These are phyloP conservation scores for Aspergillus sp. DNA, from an alignment of 2,329 filamentous ascomycete genomes.

Conservation along the genomic window DNA sequence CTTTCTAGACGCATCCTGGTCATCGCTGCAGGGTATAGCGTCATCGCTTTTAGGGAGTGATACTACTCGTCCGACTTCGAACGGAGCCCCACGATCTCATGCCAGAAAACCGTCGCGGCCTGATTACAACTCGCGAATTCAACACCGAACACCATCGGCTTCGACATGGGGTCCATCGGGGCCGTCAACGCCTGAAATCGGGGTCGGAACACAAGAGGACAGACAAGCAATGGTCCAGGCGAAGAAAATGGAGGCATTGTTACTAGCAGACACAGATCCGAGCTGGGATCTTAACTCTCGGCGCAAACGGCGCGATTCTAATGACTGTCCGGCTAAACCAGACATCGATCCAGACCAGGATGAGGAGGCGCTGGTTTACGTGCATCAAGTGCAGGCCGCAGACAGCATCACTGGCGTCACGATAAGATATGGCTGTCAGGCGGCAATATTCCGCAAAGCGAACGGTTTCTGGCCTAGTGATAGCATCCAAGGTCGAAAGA, in stretches of 20 bases:
- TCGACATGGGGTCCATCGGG: constrained; percentile 45
- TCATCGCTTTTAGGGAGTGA: constrained; percentile 49
- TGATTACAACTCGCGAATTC: constrained; percentile 28
- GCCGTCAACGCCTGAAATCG: constrained; percentile 30
- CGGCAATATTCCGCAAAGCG: constrained; percentile 77
- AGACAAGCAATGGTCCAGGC: constrained; percentile 47
- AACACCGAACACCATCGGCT: constrained; percentile 23
- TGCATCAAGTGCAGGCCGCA: constrained; percentile 77
- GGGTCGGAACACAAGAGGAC: constrained; percentile 44
- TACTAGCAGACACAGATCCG: constrained; percentile 44
- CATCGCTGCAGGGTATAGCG: constrained; percentile 50
- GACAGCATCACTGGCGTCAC: constrained; percentile 92
- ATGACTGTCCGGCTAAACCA: constrained; percentile 32
- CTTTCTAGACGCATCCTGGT: constrained; percentile 49
- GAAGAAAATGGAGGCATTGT: constrained; percentile 47
- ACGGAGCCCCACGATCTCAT: constrained; percentile 28
- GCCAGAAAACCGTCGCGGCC: constrained; percentile 39
- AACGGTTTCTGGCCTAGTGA: constrained; percentile 96
- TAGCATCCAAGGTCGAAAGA: constrained; percentile 79
- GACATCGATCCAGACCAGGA: constrained; percentile 53
- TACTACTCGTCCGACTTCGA: constrained; percentile 25
- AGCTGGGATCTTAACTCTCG: constrained; percentile 34
- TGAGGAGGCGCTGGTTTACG: constrained; percentile 79
- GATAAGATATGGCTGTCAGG: constrained; percentile 83
- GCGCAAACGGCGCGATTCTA: constrained; percentile 49